phyloP scores from a whole-genome alignment of 2,329 filamentous ascomycete species.

The Pseudogymnoascus sp. region DNA sequence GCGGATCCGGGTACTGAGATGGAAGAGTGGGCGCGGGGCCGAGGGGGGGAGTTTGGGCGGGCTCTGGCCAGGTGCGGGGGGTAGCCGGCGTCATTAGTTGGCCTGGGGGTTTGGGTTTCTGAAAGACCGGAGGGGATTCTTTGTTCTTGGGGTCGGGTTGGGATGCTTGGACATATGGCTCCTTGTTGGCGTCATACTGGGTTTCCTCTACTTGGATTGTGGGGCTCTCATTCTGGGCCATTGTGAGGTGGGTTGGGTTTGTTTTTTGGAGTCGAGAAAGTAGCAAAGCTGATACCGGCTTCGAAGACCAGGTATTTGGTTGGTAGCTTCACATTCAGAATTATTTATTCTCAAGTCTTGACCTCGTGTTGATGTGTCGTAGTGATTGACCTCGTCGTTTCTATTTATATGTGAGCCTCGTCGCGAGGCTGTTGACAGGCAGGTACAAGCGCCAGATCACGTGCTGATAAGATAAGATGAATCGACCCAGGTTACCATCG shows the following conservation, averaged over 20 bases:
- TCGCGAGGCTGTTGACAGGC: background rate
- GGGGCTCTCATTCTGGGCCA: background rate
- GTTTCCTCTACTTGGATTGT: conserved; percentile 1
- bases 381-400: background rate
- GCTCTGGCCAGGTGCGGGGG: background rate
- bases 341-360: background rate
- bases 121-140: background rate
- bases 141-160: background rate
- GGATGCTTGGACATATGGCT: background rate
- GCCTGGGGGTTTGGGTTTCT: background rate
- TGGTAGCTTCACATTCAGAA: background rate
- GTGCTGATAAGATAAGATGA: conserved; percentile 3
- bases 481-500: conserved; percentile 4
- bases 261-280: background rate
- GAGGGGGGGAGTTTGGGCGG: background rate
- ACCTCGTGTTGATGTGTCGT: background rate
- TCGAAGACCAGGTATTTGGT: background rate
- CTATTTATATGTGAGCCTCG: conserved; percentile 6
- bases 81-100: background rate
- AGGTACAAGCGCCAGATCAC: background rate
- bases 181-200: background rate
- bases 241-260: background rate
- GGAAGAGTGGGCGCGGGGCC: background rate
- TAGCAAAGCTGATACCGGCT: background rate
- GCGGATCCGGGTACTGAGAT: background rate